A percentile compares a stretch with the other conserved stretches of the same genome.
phyloP scores from a whole-genome alignment of 1,284 basidiomycete species.

The Melampsora occidentalis region DNA sequence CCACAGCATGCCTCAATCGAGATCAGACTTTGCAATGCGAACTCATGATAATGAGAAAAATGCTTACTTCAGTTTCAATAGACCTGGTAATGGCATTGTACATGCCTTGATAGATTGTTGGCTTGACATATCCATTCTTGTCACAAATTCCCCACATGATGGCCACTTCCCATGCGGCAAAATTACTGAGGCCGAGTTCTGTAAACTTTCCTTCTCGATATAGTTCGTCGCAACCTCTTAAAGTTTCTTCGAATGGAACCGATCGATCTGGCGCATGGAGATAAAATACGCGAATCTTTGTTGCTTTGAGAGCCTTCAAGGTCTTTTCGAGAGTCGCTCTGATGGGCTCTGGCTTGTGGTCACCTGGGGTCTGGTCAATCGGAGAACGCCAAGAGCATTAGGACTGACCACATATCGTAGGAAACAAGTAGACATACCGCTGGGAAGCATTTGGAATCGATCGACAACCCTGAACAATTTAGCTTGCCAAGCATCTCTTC shows the following conservation, averaged over 20 bases:
- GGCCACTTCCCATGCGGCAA: slow-evolving; percentile 45
- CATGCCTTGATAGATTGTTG: slow-evolving; percentile 45
- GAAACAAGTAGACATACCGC: not conserved
- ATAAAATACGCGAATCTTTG: slow-evolving; percentile 30
- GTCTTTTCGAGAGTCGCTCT: not conserved
- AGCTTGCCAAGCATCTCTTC: slow-evolving; percentile 11
- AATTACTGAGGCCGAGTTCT: slow-evolving; percentile 30
- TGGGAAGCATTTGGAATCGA: slow-evolving; percentile 25
- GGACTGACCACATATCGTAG: not conserved
- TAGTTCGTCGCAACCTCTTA: slow-evolving; percentile 38
- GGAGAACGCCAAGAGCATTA: not conserved
- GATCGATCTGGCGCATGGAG: slow-evolving; percentile 42
- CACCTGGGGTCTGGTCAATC: slow-evolving; percentile 9
- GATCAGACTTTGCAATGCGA: not conserved
- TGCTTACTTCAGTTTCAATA: slow-evolving; percentile 62
- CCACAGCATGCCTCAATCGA: not conserved
- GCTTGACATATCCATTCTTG: slow-evolving; percentile 36
- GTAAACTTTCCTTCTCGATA: slow-evolving; percentile 44
- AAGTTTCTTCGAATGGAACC: slow-evolving; percentile 26
- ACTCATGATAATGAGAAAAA: not conserved
- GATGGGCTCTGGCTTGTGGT: not conserved
- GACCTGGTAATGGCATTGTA: slow-evolving; percentile 56
- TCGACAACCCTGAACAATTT: slow-evolving; percentile 1
- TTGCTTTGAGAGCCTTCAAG: not conserved
- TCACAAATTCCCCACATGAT: slow-evolving; percentile 46